Evolutionary conservation across 2,329 filamentous ascomycete species (phyloP), one percentile per base, ranked within the genome.

Genomic region (Chalaropsis thielavioides): DNA sequence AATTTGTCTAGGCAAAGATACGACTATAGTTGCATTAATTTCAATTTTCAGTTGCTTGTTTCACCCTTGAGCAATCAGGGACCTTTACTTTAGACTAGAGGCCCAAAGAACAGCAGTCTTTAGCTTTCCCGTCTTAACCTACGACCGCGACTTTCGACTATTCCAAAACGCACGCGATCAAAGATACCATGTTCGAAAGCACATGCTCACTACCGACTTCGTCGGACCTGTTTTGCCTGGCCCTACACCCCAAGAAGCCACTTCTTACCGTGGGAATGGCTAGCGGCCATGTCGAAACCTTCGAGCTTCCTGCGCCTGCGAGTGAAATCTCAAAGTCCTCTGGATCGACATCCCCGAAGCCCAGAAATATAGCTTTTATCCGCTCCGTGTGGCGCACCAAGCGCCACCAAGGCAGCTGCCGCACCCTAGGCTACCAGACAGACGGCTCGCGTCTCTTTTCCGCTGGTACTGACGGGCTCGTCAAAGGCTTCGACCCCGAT

Each of bases 361-460:
- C 80, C 70, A 90, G 90, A 11, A 87, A 82, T 68, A 88, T 86
- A 54, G 38, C 61, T 17, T 46, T 64, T 40, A 88, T 97, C 68
- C 88, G 92, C 70, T 90, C 87, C 0, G 78, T 86, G 67, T 99
- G 94, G 94, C 83, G 84, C 70, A 97, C 94, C 4, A 81, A 86
- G 69, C 82, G 94, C 68, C 94, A 99, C 77, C 95, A 96, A 78
- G 92, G 91, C 13, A 96, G 91, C 79, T 97, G 92, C 73, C 83
- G 94, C 63, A 86, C 84, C 67, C 77, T 97, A 64, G 84, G 81
- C 3, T 97, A 92, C 75, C 87, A 85, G 69, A 75, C 84, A 66
- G 92, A 96, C 73, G 94, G 92, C 17, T 78, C 83, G 69, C 80
- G 86, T 79, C 76, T 82, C 66, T 88, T 86, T 72, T 87, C 85